A percentile compares a stretch with the other conserved stretches of the same genome.
phyloP scores from a whole-genome alignment of 768 basidiomycete genomes.

The Trametes coccinea region DNA sequence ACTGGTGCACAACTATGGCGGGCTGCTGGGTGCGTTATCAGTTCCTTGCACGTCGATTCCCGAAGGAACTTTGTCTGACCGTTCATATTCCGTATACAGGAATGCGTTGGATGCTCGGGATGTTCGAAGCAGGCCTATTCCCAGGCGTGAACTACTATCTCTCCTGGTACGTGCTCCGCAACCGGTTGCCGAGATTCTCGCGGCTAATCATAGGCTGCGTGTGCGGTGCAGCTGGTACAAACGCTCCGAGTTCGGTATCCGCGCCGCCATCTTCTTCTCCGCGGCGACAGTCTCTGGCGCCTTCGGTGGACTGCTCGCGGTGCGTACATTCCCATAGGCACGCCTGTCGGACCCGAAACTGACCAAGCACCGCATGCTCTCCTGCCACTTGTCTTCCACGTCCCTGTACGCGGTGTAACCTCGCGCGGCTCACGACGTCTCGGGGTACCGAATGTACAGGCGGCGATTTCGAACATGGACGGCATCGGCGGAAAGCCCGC shows the following conservation, averaged over 20 bases:
- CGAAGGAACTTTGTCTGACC: neutral
- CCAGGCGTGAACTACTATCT: constrained; percentile 67
- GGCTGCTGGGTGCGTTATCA: constrained; percentile 57
- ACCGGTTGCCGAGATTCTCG: constrained; percentile 10
- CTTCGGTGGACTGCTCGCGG: constrained; percentile 75
- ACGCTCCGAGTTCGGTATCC: constrained; percentile 73
- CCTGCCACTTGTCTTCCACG: neutral
- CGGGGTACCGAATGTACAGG: constrained; percentile 30
- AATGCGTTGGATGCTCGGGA: constrained; percentile 71
- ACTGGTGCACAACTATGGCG: constrained; percentile 65
- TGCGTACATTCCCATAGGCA: constrained; percentile 29
- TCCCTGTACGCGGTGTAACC: neutral
- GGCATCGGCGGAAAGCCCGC: constrained; percentile 67
- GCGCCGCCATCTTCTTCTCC: constrained; percentile 47
- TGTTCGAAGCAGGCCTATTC: constrained; percentile 65
- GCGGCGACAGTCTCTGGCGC: constrained; percentile 82
- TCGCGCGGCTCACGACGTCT: neutral
- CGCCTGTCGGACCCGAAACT: neutral
- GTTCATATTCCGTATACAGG: constrained; percentile 37
- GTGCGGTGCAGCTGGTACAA: constrained; percentile 53
- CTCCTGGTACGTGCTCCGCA: constrained; percentile 52
- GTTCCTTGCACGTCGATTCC: too few species aligned
- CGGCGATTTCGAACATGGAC: constrained; percentile 70
- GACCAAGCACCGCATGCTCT: neutral
- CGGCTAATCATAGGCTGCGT: constrained; percentile 17